Conservation (phyloP, 2,329 filamentous ascomycete genomes). For the Trematosphaeria pertusa region DNA sequence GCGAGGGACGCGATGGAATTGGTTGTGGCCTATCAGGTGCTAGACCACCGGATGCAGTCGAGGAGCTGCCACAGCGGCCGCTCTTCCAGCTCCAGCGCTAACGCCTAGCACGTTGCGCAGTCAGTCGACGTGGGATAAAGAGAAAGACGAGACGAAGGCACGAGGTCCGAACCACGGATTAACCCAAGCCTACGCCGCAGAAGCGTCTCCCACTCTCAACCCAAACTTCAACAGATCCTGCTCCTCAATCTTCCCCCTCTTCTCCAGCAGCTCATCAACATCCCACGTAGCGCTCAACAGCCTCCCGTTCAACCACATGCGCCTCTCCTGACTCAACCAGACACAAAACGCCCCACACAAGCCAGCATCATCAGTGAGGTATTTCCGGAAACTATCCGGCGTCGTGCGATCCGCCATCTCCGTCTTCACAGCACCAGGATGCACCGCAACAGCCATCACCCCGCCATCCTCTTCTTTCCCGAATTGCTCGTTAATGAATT, state of each 20-base stretch:
- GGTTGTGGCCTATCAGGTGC: too few relatives aligned
- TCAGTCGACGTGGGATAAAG: background rate
- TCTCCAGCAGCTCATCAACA: conserved; percentile 32
- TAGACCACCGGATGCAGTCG: background rate
- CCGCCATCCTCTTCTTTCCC: conserved; percentile 21
- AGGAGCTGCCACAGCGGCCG: background rate
- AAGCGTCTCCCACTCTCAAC: conserved; percentile 22
- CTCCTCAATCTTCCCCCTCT: conserved; percentile 26
- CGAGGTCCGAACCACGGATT: background rate
- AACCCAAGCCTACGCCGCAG: background rate
- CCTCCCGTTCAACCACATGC: conserved; percentile 40
- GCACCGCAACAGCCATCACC: conserved; percentile 32
- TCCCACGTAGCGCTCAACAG: conserved; percentile 40
- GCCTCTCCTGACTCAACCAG: conserved; percentile 39
- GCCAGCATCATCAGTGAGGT: conserved; percentile 36
- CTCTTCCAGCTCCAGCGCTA: background rate
- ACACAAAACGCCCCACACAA: conserved; percentile 43
- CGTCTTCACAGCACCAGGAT: conserved; percentile 40
- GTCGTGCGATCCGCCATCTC: conserved; percentile 33
- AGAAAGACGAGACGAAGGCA: background rate
- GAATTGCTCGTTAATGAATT: conserved; percentile 35
- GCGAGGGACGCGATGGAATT: too few relatives aligned
- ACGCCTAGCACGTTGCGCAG: background rate
- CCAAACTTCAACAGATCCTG: conserved; percentile 39
- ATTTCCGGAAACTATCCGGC: conserved; percentile 34